phyloP scores from a whole-genome alignment of 1,139 yeast species.

The Yamadazyma oceani region DNA sequence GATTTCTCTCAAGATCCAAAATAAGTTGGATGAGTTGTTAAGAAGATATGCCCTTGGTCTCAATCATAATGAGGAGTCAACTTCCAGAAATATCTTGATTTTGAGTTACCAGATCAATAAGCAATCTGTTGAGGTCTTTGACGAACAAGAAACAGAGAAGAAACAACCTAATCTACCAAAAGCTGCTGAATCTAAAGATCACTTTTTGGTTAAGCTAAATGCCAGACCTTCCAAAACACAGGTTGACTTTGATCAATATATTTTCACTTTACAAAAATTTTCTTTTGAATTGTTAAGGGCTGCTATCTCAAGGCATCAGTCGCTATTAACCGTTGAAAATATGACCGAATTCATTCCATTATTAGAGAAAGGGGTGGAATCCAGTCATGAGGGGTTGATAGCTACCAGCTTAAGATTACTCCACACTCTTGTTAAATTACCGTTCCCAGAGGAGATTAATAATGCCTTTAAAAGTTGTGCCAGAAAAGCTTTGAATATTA shows the following conservation, averaged over 20 bases:
- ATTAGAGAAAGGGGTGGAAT: slow-evolving; percentile 56
- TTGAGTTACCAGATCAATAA: slow-evolving; percentile 74
- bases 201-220: slow-evolving; percentile 68
- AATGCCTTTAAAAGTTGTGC: slow-evolving; percentile 58
- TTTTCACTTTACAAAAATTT: slow-evolving; percentile 68
- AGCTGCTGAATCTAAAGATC: slow-evolving; percentile 41
- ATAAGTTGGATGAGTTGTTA: slow-evolving; percentile 75
- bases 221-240: slow-evolving; percentile 57
- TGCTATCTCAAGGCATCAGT: slow-evolving; percentile 61
- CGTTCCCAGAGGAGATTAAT: slow-evolving; percentile 58
- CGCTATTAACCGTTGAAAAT: slow-evolving; percentile 58
- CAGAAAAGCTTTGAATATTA: slow-evolving; percentile 60
- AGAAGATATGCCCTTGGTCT: slow-evolving; percentile 78
- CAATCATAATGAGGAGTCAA: slow-evolving; percentile 64
- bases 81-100: slow-evolving; percentile 58
- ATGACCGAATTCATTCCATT: slow-evolving; percentile 76
- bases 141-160: slow-evolving; percentile 10
- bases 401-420: slow-evolving; percentile 68
- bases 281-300: slow-evolving; percentile 76
- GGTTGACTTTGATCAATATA: slow-evolving; percentile 49
- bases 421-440: slow-evolving; percentile 58
- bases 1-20: slow-evolving; percentile 66
- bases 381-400: slow-evolving; percentile 75
- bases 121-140: slow-evolving; percentile 44
- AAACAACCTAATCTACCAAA: slow-evolving; percentile 3